Percentiles rank a stretch among this genome's conserved stretches.
These are phyloP conservation scores for Raphanus sativus DNA, from an alignment of 345 rosid genomes.

Conservation along the genomic window DNA sequence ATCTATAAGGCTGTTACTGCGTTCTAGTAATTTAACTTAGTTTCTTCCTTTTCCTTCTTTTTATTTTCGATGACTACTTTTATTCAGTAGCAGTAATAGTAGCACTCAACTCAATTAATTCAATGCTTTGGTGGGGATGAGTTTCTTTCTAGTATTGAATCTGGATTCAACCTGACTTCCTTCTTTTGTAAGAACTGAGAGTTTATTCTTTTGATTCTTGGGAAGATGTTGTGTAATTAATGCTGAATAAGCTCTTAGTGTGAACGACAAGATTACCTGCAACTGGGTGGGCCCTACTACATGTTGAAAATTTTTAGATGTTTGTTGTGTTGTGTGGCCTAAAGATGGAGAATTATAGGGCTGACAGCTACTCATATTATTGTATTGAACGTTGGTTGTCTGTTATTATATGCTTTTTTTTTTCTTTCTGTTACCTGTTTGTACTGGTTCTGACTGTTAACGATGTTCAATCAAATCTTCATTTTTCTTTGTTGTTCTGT, in stretches of 20 bases:
- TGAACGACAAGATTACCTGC: constrained; percentile 36
- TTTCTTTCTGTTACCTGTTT: constrained; percentile 6
- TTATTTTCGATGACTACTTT: neutral
- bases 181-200: constrained; percentile 18
- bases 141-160: neutral
- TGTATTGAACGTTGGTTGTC: constrained; percentile 18
- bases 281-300: constrained; percentile 37
- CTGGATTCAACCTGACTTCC: constrained; percentile 10
- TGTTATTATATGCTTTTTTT: neutral
- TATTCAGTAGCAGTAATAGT: neutral
- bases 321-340: constrained; percentile 31
- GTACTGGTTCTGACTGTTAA: constrained; percentile 19
- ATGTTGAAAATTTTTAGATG: constrained; percentile 17
- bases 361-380: constrained; percentile 32
- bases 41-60: neutral
- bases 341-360: constrained; percentile 9
- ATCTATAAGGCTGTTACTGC: neutral
- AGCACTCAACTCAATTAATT: neutral
- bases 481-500: neutral
- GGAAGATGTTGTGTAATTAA: constrained; percentile 8
- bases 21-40: neutral
- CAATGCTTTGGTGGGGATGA: constrained; percentile 1
- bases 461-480: constrained; percentile 15
- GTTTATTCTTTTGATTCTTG: constrained; percentile 30
- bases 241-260: constrained; percentile 26